A percentile compares a stretch with the other conserved stretches of the same genome.
phyloP scores from a whole-genome alignment of 495 filamentous ascomycete species.

The Penicillium psychrofluorescens region DNA sequence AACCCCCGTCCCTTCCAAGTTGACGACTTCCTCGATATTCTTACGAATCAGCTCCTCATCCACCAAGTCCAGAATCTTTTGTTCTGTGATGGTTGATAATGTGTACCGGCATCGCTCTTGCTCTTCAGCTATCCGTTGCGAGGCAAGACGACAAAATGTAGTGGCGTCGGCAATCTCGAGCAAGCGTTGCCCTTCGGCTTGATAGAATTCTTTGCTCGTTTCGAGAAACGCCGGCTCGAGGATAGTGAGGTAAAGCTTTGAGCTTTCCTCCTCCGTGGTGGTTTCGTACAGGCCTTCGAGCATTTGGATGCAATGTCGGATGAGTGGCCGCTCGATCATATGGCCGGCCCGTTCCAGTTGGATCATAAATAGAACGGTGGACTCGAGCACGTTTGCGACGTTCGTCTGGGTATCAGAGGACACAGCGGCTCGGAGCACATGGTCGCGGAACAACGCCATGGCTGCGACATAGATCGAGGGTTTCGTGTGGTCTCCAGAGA shows the following conservation, averaged over 20 bases:
- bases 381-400: slow-evolving; percentile 65
- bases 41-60: slow-evolving; percentile 71
- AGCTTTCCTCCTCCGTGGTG: slow-evolving; percentile 55
- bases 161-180: slow-evolving; percentile 73
- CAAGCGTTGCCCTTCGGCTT: slow-evolving; percentile 60
- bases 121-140: slow-evolving; percentile 71
- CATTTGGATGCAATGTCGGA: slow-evolving; percentile 83
- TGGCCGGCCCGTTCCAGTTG: slow-evolving; percentile 88
- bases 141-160: slow-evolving; percentile 73
- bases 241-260: slow-evolving; percentile 73
- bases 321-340: slow-evolving; percentile 73
- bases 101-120: slow-evolving; percentile 72
- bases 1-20: slow-evolving; percentile 76
- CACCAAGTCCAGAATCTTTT: slow-evolving; percentile 70
- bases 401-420: slow-evolving; percentile 33
- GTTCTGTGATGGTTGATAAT: slow-evolving; percentile 57
- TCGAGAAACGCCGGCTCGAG: slow-evolving; percentile 77
- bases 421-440: slow-evolving; percentile 56
- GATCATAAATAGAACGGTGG: slow-evolving; percentile 83
- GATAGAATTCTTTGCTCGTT: slow-evolving; percentile 68
- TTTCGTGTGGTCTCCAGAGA: slow-evolving; percentile 59
- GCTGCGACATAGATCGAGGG: slow-evolving; percentile 75
- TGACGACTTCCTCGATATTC: slow-evolving; percentile 74
- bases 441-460: slow-evolving; percentile 82
- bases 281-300: slow-evolving; percentile 84